These are phyloP conservation scores for Amesomyces nigricolor DNA, from an alignment of 2,329 filamentous ascomycete genomes.

Conservation along the genomic window DNA sequence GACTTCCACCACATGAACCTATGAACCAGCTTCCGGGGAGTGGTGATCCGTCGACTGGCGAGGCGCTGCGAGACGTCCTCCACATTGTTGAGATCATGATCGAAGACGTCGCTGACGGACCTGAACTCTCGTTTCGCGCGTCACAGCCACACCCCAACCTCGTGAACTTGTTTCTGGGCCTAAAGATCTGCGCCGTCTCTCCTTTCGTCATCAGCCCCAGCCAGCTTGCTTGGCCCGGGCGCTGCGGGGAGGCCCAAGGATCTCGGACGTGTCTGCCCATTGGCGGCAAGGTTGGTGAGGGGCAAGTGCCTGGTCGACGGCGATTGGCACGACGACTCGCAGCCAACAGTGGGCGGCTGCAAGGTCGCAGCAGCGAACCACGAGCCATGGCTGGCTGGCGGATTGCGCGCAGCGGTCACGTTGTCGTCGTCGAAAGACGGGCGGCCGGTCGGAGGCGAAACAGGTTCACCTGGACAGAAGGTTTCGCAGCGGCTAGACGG, in stretches of 20 bases:
- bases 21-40: not conserved
- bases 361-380: constrained; percentile 3
- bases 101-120: not conserved
- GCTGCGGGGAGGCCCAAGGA: not conserved
- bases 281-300: not conserved
- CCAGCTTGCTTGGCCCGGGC: not conserved
- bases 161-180: not conserved
- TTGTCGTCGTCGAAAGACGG: not conserved
- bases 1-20: not conserved
- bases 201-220: constrained; percentile 15
- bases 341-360: constrained; percentile 13
- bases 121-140: constrained; percentile 4
- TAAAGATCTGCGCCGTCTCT: not conserved
- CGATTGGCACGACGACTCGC: constrained; percentile 14
- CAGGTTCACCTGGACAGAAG: not conserved
- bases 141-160: constrained; percentile 3
- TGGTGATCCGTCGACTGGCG: not conserved
- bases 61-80: not conserved
- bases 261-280: not conserved
- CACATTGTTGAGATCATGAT: not conserved
- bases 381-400: constrained; percentile 12
- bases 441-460: constrained; percentile 5
- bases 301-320: not conserved
- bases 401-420: constrained; percentile 14
- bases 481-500: not conserved